phyloP scores from a whole-genome alignment of 352 stramenopile genomes.

The Elongisporangium undulatum region DNA sequence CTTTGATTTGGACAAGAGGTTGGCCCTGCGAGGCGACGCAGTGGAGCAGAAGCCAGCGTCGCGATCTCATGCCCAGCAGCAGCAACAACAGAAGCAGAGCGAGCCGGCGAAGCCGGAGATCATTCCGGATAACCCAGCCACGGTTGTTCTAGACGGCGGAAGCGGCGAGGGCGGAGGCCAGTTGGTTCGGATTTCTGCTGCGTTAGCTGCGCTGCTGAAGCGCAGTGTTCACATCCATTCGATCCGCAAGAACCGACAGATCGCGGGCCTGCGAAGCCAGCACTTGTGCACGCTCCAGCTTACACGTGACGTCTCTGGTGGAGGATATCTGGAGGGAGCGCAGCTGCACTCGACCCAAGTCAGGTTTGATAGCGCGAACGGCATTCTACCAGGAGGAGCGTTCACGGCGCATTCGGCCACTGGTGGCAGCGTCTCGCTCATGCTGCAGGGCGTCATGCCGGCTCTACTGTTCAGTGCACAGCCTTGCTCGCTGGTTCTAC shows the following conservation, averaged over 20 bases:
- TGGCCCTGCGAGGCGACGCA: constrained; percentile 1
- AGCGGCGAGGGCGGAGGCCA: constrained; percentile 87
- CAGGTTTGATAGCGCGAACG: constrained; percentile 21
- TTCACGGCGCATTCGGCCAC: constrained; percentile 40
- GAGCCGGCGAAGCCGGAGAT: background rate
- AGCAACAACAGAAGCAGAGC: background rate
- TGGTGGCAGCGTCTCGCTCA: constrained; percentile 52
- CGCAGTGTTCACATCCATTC: constrained; percentile 64
- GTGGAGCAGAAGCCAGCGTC: background rate
- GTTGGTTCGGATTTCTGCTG: constrained; percentile 79
- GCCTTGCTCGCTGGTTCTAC: constrained; percentile 23
- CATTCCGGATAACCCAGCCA: background rate
- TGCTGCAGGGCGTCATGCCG: constrained; percentile 60
- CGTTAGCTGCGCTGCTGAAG: constrained; percentile 58
- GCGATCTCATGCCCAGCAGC: background rate
- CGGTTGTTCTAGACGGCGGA: constrained; percentile 42
- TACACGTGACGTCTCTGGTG: constrained; percentile 23
- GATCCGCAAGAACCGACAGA: constrained; percentile 68
- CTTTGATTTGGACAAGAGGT: constrained; percentile 29
- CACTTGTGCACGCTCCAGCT: constrained; percentile 80
- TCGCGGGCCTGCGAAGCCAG: constrained; percentile 75
- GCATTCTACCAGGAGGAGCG: constrained; percentile 6
- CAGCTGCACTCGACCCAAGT: constrained; percentile 46
- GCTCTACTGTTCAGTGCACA: constrained; percentile 31
- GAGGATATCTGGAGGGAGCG: constrained; percentile 24